These are phyloP conservation scores for Xylariaceae sp. DNA, from an alignment of 2,329 filamentous ascomycete genomes.

Conservation along the genomic window DNA sequence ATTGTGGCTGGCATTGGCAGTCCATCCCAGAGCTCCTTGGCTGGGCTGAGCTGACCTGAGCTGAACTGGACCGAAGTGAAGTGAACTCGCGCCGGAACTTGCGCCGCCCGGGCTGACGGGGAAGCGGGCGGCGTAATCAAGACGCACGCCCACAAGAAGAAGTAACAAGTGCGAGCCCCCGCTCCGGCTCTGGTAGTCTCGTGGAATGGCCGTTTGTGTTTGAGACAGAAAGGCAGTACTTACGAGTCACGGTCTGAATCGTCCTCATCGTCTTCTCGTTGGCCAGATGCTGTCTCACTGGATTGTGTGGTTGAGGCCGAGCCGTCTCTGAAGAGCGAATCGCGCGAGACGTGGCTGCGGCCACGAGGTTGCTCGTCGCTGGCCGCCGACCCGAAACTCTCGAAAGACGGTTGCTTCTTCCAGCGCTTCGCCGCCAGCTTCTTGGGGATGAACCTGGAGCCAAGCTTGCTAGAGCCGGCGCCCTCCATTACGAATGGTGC, in stretches of 20 bases:
- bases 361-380: constrained; percentile 24
- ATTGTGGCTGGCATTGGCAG: too few relatives aligned
- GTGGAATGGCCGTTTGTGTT: too few relatives aligned
- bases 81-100: too few relatives aligned
- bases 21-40: too few relatives aligned
- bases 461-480: constrained; percentile 13
- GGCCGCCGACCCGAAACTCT: constrained; percentile 23
- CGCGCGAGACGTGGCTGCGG: constrained; percentile 18
- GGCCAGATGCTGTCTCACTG: constrained; percentile 14
- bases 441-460: constrained; percentile 38
- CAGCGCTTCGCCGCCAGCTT: constrained; percentile 40
- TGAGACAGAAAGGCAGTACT: too few relatives aligned
- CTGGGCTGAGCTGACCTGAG: too few relatives aligned
- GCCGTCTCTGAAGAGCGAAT: constrained; percentile 6
- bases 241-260: constrained; percentile 26
- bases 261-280: constrained; percentile 20
- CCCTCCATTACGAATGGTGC: constrained; percentile 16
- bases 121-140: too few relatives aligned
- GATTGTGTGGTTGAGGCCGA: constrained; percentile 18
- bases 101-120: too few relatives aligned
- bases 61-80: too few relatives aligned
- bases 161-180: too few relatives aligned
- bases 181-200: too few relatives aligned
- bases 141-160: too few relatives aligned
- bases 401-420: constrained; percentile 37